Conservation (phyloP, 2,329 filamentous ascomycete species). For the Fusarium dimerum region DNA sequence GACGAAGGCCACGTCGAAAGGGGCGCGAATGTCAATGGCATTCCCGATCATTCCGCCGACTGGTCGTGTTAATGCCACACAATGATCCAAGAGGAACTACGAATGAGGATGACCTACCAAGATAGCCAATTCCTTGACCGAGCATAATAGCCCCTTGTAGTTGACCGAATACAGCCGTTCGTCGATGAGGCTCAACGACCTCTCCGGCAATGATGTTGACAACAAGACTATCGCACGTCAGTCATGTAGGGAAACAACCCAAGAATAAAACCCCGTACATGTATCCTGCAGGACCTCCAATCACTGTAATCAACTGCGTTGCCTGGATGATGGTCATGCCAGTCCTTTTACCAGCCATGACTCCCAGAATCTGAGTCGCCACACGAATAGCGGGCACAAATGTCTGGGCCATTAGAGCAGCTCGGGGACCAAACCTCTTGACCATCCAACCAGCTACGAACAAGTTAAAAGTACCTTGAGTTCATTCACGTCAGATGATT, state of each 20-base stretch:
- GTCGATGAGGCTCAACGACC: slow-evolving; percentile 57
- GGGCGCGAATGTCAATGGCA: slow-evolving; percentile 60
- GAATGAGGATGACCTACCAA: slow-evolving; percentile 41
- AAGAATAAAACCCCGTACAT: slow-evolving; percentile 39
- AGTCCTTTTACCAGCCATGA: slow-evolving; percentile 57
- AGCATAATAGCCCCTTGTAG: slow-evolving; percentile 69
- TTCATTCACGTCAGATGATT: too few species aligned
- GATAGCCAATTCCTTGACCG: slow-evolving; percentile 63
- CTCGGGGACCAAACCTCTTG: slow-evolving; percentile 64
- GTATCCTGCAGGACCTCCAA: slow-evolving; percentile 70
- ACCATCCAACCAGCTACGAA: slow-evolving; percentile 68
- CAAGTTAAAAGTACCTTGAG: slow-evolving; percentile 38
- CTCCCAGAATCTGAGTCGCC: slow-evolving; percentile 63
- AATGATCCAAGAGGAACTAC: background rate
- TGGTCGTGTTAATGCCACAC: slow-evolving; percentile 16
- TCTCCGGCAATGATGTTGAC: slow-evolving; percentile 70
- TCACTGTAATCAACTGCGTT: slow-evolving; percentile 66
- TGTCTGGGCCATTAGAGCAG: slow-evolving; percentile 62
- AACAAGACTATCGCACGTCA: slow-evolving; percentile 45
- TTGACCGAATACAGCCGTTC: slow-evolving; percentile 66
- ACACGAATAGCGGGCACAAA: slow-evolving; percentile 66
- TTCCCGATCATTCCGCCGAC: slow-evolving; percentile 67
- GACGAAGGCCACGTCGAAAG: slow-evolving; percentile 64
- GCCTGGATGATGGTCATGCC: slow-evolving; percentile 70
- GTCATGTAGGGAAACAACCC: background rate